A percentile compares a stretch with the other conserved stretches of the same genome.
These are phyloP conservation scores for Microglena sp. DNA, from an alignment of 139 green algal species.

Conservation along the genomic window DNA sequence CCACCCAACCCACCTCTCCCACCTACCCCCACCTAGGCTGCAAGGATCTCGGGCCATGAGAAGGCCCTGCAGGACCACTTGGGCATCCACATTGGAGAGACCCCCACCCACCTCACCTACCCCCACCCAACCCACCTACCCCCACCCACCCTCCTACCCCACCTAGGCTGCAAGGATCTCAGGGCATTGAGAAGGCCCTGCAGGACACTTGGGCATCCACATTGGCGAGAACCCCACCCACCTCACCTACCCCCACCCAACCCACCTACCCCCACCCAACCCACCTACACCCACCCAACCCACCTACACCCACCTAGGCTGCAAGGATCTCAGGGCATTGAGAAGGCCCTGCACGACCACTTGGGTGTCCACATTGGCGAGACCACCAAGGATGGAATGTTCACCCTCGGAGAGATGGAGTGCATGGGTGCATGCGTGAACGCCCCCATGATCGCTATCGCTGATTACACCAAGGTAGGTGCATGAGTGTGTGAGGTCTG, in stretches of 20 bases:
- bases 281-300: too few species aligned
- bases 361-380: constrained; percentile 58
- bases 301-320: constrained; percentile 40
- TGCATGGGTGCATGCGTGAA: constrained; percentile 99
- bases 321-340: constrained; percentile 63
- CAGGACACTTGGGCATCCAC: constrained; percentile 57
- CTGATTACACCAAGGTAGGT: constrained; percentile 62
- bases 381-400: constrained; percentile 78
- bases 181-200: constrained; percentile 66
- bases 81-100: constrained; percentile 49
- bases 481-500: not conserved
- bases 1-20: too few species aligned
- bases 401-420: constrained; percentile 99
- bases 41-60: too few species aligned
- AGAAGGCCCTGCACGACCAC: constrained; percentile 62
- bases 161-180: constrained; percentile 55
- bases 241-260: too few species aligned
- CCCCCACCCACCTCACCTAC: constrained; percentile 70
- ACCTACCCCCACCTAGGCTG: too few species aligned
- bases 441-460: constrained; percentile 94
- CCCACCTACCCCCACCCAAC: too few species aligned
- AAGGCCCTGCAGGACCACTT: constrained; percentile 65
- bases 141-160: too few species aligned
- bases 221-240: constrained; percentile 61
- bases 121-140: too few species aligned